phyloP scores from a whole-genome alignment of 306 rosid species.

The Delonix regia region DNA sequence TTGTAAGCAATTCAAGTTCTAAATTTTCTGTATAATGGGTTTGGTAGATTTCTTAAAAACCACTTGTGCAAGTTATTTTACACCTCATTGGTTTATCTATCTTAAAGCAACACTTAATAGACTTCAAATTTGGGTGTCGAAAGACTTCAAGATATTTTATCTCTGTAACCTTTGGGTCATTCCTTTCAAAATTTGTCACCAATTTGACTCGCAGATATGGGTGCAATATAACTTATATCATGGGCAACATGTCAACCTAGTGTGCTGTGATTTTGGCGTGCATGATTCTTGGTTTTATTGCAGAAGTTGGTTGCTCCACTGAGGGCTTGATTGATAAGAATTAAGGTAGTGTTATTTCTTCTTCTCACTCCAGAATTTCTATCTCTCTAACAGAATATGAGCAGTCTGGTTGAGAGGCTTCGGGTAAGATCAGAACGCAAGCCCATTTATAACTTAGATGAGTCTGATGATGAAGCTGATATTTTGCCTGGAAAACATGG shows the following conservation, averaged over 20 bases:
- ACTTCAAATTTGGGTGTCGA: background rate
- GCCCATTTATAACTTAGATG: slow-evolving; percentile 65
- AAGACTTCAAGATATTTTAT: background rate
- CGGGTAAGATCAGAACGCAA: slow-evolving; percentile 75
- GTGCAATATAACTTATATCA: background rate
- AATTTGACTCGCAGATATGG: background rate
- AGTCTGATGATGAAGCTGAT: slow-evolving; percentile 73
- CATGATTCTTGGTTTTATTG: background rate
- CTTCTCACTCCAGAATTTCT: background rate
- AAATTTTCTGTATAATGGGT: background rate
- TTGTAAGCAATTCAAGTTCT: background rate
- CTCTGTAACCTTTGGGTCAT: background rate
- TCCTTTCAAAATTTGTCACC: background rate
- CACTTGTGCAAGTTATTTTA: background rate
- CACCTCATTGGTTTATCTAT: background rate
- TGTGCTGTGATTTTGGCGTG: background rate
- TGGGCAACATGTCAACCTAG: slow-evolving; percentile 4
- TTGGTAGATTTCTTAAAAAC: background rate
- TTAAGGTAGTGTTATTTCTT: background rate
- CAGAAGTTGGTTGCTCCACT: background rate
- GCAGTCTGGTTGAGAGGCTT: slow-evolving; percentile 80
- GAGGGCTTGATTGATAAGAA: background rate
- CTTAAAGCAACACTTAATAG: background rate
- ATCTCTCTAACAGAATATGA: slow-evolving; percentile 54
- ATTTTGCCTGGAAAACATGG: slow-evolving; percentile 50